A percentile compares a stretch with the other conserved stretches of the same genome.
Evolutionary conservation across 352 stramenopile genomes (phyloP).

Genomic region (Pythium insidiosum): DNA sequence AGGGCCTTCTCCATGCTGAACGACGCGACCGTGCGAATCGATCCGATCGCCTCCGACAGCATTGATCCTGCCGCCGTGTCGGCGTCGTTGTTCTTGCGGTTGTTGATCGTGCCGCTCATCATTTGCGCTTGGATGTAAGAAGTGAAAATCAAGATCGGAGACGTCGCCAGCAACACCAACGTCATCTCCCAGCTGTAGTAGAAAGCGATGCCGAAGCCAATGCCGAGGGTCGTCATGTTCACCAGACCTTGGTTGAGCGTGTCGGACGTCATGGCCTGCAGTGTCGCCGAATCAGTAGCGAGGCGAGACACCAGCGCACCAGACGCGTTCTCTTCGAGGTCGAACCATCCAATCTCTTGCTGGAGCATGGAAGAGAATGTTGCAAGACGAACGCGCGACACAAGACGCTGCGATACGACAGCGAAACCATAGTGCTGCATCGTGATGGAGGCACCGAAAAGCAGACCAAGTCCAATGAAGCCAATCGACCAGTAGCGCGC

Average conservation of each 20-base stretch:
- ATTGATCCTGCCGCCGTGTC: slow-evolving; percentile 18
- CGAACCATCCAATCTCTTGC: slow-evolving; percentile 72
- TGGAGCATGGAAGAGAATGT: slow-evolving; percentile 37
- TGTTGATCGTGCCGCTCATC: slow-evolving; percentile 12
- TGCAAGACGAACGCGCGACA: slow-evolving; percentile 16
- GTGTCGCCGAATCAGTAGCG: slow-evolving; percentile 40
- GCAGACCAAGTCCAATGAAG: slow-evolving; percentile 22
- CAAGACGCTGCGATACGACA: slow-evolving; percentile 26
- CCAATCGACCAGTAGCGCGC: slow-evolving; percentile 20
- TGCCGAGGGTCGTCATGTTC: slow-evolving; percentile 17
- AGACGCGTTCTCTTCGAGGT: slow-evolving; percentile 40
- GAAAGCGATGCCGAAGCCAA: slow-evolving; percentile 23
- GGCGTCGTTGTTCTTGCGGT: slow-evolving; percentile 17
- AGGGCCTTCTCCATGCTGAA: slow-evolving; percentile 24
- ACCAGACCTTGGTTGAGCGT: slow-evolving; percentile 24
- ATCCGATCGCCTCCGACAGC: slow-evolving; percentile 20
- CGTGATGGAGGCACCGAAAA: slow-evolving; percentile 14
- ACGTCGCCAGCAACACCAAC: slow-evolving; percentile 18
- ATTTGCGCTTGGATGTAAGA: slow-evolving; percentile 12
- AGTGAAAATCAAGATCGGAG: slow-evolving; percentile 10
- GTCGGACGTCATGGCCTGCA: slow-evolving; percentile 37
- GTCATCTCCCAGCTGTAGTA: slow-evolving; percentile 37
- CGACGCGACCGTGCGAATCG: slow-evolving; percentile 31
- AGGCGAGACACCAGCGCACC: slow-evolving; percentile 45
- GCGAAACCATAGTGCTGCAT: slow-evolving; percentile 32